Evolutionary conservation across 495 filamentous ascomycete genomes (phyloP), one percentile per base, ranked within the genome.

Genomic region (Aspergillus cavernicola): DNA sequence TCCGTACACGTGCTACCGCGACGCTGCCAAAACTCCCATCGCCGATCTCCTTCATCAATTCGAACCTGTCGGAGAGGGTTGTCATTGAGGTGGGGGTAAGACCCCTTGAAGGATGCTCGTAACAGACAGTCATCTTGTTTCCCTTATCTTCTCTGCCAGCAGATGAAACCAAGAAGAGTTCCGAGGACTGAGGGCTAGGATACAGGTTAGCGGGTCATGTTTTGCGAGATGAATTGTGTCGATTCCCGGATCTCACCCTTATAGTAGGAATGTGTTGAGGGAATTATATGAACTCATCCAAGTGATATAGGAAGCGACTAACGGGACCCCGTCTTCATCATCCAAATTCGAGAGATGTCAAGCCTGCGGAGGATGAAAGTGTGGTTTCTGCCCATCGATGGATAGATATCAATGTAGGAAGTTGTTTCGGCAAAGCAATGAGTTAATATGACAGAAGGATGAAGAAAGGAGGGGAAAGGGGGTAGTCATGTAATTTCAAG

Each of bases 11-110:
- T 52, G 92, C 93, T 43, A 99, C 77, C 48, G 88, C 90, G 37
- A 99, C 93, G 61, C 90, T 97, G 28, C 93, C 93, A 62, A 99
- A 99, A 67, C 92, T 97, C 50, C 93, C 93, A 86, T 99, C 93
- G 7, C 93, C 93, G 61, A 99, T 92, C 57, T 99, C 93, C 71
- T 97, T 99, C 59, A 97, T 72, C 33, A 99, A 84, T 70, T 99
- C 93, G 64, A 96, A 99, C 56, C 90, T 84, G 67, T 97, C 93
- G 68, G 88, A 84, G 11, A 91, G 76, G 23, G 76, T 75, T 7
- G 80, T 63, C 52, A 77, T 71, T 52, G 80, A 76, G 44, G 68
- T 67, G 13, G 73, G 69, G 23, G 76, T 64, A 35, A 78, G 73
- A 63, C 76, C 78, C 55, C 83, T 76, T 56, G 81, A 75, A 63